Evolutionary conservation across 1,284 basidiomycete species (phyloP).

Genomic region (Sporisorium scitamineum): DNA sequence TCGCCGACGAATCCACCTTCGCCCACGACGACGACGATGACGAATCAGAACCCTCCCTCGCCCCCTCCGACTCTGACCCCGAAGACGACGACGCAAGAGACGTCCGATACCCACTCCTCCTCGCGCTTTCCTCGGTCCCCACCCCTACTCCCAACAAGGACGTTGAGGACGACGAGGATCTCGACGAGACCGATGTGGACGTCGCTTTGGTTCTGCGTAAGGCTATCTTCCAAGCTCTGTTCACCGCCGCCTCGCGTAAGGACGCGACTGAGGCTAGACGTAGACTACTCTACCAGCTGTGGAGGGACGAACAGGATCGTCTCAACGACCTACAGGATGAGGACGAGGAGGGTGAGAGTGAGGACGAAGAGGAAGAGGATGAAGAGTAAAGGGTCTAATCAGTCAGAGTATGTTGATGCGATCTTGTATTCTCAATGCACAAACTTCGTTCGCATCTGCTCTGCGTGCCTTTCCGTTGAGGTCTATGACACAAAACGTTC

Average conservation of each 20-base stretch:
- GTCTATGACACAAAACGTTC: neutral
- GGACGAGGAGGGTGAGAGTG: neutral
- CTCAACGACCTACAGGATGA: constrained; percentile 21
- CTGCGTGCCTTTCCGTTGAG: neutral
- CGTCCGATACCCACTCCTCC: constrained; percentile 31
- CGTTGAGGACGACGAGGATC: constrained; percentile 12
- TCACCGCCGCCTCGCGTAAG: constrained; percentile 80
- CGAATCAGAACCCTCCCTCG: constrained; percentile 19
- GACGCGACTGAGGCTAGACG: constrained; percentile 82
- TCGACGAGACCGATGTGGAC: constrained; percentile 11
- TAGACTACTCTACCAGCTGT: constrained; percentile 83
- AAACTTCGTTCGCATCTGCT: neutral
- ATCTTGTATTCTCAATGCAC: neutral
- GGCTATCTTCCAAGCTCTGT: constrained; percentile 77
- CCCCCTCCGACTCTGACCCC: neutral
- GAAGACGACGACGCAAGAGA: constrained; percentile 19
- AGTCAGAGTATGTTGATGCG: neutral
- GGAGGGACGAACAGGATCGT: constrained; percentile 73
- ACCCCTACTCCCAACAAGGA: constrained; percentile 11
- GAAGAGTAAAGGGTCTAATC: neutral
- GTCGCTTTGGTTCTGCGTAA: constrained; percentile 72
- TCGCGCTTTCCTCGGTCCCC: constrained; percentile 42
- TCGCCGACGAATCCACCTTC: constrained; percentile 29
- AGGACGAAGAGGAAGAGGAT: neutral
- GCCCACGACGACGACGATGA: constrained; percentile 15